phyloP scores from a whole-genome alignment of 768 basidiomycete species.

The Zangia roseola region DNA sequence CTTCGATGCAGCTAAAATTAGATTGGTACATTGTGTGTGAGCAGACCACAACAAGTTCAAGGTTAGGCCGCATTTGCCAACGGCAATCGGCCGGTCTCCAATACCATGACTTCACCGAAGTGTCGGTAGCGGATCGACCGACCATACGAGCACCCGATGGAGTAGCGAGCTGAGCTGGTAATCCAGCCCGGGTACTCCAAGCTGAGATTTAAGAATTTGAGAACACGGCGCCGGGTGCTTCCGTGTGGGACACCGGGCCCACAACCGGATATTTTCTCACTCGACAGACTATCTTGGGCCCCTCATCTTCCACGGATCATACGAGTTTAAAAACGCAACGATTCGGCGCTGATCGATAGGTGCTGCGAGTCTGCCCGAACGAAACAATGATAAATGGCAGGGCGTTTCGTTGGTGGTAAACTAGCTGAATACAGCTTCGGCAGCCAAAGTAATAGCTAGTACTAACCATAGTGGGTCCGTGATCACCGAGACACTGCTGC shows the following conservation, averaged over 20 bases:
- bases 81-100: background rate
- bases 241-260: background rate
- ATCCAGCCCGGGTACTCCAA: background rate
- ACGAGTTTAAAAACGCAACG: background rate
- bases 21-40: background rate
- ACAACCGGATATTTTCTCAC: background rate
- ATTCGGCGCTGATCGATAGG: background rate
- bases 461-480: too few relatives aligned
- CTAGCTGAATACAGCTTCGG: too few relatives aligned
- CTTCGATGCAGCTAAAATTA: conserved; percentile 8
- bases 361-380: too few relatives aligned
- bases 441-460: too few relatives aligned
- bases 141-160: background rate
- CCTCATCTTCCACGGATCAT: background rate
- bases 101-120: background rate
- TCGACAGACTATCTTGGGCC: background rate
- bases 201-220: background rate
- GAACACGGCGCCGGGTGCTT: too few relatives aligned
- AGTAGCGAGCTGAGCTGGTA: background rate
- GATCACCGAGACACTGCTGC: too few relatives aligned
- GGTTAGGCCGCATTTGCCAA: background rate
- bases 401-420: too few relatives aligned
- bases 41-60: background rate
- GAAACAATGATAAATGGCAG: too few relatives aligned
- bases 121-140: background rate